Evolutionary conservation across 495 filamentous ascomycete species (phyloP), one percentile per base, ranked within the genome.

Genomic region (Penicillium subrubescens): DNA sequence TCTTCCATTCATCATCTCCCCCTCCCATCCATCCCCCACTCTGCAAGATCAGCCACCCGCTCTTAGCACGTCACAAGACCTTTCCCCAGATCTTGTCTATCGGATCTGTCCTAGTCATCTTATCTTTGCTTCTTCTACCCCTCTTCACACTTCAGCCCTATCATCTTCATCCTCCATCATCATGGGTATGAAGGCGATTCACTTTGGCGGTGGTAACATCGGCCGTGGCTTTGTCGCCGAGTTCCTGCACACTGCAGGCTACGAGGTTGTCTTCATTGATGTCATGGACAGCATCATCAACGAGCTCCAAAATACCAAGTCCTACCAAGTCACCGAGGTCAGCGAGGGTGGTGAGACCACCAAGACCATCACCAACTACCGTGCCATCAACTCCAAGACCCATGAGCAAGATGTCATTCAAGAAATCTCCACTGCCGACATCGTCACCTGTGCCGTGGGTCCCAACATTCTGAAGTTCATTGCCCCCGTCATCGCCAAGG

Each of bases 401-500:
- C 79, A 97, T 64, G 89, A 94, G 78, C 74, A 76, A 57, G 91
- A 93, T 59, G 87, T 96, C 51, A 79, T 97, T 63, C 75, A 91
- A 57, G 94, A 96, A 76, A 96, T 98, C 65, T 82, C 89, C 25
- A 88, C 88, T 35, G 95, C 95, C 44, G 91, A 96, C 60, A 78
- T 96, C 27, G 92, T 99, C 60, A 99, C 95, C 61, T 98, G 96
- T 74, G 95, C 95, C 50, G 95, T 99, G 63, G 96, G 96, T 62
- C 95, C 95, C 66, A 92, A 92, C 74, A 88, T 99, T 77, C 90
- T 99, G 74, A 92, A 93, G 79, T 97, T 96, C 81, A 92, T 98
- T 77, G 95, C 95, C 43, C 90, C 92, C 8, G 89, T 91, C 68
- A 95, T 99, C 71, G 93, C 92, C 74, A 94, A 94, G 82, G 95